Conservation (phyloP, 192 early-diverging fungal genomes). For the Mortierella antarctica region DNA sequence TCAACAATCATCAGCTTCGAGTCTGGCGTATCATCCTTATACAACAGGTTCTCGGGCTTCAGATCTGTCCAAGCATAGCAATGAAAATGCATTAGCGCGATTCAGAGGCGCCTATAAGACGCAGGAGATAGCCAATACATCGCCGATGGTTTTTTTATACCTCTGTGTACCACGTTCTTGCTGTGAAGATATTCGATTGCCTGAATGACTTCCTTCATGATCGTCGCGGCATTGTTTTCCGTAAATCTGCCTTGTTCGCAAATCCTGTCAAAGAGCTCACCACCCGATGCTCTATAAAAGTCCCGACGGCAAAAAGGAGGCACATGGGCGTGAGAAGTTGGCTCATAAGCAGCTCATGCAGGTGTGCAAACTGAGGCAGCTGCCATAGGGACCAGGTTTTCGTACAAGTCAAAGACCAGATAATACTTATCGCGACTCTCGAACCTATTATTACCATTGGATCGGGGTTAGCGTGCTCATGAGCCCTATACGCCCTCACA, state of each 20-base stretch:
- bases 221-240: conserved; percentile 81
- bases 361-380: neutral
- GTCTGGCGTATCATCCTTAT: conserved; percentile 67
- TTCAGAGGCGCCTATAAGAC: neutral
- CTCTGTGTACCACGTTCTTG: conserved; percentile 87
- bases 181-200: conserved; percentile 89
- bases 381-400: neutral
- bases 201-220: conserved; percentile 78
- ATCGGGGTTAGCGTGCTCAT: no score
- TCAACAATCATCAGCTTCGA: conserved; percentile 87
- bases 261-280: conserved; percentile 90
- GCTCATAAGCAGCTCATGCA: neutral
- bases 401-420: conserved; percentile 79
- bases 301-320: neutral
- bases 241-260: conserved; percentile 82
- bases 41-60: conserved; percentile 92
- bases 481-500: no score
- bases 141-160: conserved; percentile 36
- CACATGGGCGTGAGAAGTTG: neutral
- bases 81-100: neutral
- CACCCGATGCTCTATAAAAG: conserved; percentile 64
- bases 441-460: conserved; percentile 55
- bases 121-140: no score
- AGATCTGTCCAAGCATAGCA: conserved; percentile 58
- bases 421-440: conserved; percentile 81